Evolutionary conservation across 2,329 filamentous ascomycete species (phyloP).

Genomic region (Xylariaceae sp.): DNA sequence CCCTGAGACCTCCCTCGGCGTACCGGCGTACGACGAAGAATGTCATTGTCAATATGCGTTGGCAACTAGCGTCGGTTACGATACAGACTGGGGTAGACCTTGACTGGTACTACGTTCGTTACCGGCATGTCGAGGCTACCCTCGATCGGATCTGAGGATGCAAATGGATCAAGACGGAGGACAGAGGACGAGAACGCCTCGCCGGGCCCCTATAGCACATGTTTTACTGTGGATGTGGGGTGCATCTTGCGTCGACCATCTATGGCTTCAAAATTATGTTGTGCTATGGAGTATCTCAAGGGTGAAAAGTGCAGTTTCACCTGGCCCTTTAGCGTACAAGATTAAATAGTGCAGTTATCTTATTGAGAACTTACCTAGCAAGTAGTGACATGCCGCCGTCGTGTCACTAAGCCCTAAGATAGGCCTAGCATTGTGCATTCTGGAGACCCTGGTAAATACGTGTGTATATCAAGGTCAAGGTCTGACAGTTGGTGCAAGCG

Average conservation of each 20-base stretch:
- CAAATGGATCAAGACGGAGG: background rate
- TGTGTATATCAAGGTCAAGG: background rate
- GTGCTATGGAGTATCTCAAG: background rate
- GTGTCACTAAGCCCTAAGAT: too few relatives aligned
- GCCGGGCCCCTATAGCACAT: background rate
- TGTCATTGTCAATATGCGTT: too few relatives aligned
- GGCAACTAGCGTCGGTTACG: background rate
- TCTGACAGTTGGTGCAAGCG: background rate
- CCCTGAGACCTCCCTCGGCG: too few relatives aligned
- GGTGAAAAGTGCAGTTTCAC: background rate
- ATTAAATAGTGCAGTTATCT: background rate
- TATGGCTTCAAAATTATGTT: slow-evolving; percentile 10
- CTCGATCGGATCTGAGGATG: background rate
- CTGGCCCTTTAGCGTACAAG: background rate
- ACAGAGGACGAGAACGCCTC: background rate
- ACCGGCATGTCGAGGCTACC: background rate
- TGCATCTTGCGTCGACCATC: slow-evolving; percentile 24
- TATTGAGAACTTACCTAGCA: background rate
- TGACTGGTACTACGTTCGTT: background rate
- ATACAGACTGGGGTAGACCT: background rate
- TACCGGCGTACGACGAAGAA: too few relatives aligned
- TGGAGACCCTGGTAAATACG: too few relatives aligned
- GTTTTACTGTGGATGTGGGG: slow-evolving; percentile 14
- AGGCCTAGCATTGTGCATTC: too few relatives aligned
- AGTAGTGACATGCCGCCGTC: background rate